Evolutionary conservation across 163 green algal genomes (phyloP).

Genomic region (Chloromonas sp.): DNA sequence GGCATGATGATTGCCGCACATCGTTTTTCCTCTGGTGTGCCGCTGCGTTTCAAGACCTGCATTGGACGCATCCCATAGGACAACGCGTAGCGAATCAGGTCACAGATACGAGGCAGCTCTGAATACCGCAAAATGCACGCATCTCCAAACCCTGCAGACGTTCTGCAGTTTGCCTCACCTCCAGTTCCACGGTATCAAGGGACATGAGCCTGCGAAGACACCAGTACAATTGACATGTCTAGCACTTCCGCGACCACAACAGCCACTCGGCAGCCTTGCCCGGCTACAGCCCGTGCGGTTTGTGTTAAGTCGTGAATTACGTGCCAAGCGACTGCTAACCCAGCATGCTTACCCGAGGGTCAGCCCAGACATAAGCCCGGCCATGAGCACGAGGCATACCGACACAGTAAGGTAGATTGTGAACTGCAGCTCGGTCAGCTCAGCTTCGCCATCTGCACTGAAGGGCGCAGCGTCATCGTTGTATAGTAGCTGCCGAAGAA

Average conservation of each 20-base stretch:
- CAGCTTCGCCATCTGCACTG: neutral
- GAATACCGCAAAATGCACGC: too few relatives aligned
- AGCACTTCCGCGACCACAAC: neutral
- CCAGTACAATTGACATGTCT: neutral
- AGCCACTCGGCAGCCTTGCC: neutral
- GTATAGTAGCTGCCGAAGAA: neutral
- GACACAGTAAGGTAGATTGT: neutral
- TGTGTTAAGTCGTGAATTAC: too few relatives aligned
- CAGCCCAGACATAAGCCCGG: constrained; percentile 79
- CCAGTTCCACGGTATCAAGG: constrained; percentile 80
- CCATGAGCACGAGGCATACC: constrained; percentile 34
- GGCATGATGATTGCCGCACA: constrained; percentile 54
- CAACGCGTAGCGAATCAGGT: too few relatives aligned
- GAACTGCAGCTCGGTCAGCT: neutral
- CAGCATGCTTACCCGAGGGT: constrained; percentile 54
- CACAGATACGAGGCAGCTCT: too few relatives aligned
- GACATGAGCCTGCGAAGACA: constrained; percentile 54
- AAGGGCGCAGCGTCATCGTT: neutral
- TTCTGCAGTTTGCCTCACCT: constrained; percentile 44
- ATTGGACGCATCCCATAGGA: neutral
- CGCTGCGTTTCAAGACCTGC: constrained; percentile 68
- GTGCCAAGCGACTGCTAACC: too few relatives aligned
- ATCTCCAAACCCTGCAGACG: neutral
- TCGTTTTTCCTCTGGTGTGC: constrained; percentile 40
- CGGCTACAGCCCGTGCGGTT: too few relatives aligned